These are phyloP conservation scores for Paxillus ammoniavirescens DNA, from an alignment of 768 basidiomycete genomes.

Conservation along the genomic window DNA sequence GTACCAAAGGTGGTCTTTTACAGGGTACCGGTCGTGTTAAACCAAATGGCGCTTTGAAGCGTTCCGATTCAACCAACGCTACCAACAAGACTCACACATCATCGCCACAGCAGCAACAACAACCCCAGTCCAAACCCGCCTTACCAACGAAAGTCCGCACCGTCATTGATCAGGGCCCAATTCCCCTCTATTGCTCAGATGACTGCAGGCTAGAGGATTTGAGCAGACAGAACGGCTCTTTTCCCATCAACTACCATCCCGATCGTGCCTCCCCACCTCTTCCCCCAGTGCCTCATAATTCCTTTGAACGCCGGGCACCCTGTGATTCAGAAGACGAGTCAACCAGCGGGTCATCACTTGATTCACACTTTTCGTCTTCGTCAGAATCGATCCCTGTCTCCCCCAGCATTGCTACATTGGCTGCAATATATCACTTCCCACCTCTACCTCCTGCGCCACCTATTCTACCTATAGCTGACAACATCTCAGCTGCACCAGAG, in stretches of 20 bases:
- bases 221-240: conserved; percentile 36
- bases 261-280: conserved; percentile 39
- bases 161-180: conserved; percentile 78
- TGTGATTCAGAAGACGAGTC: conserved; percentile 43
- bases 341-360: conserved; percentile 38
- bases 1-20: conserved; percentile 49
- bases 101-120: conserved; percentile 20
- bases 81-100: conserved; percentile 13
- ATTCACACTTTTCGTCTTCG: conserved; percentile 28
- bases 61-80: conserved; percentile 23
- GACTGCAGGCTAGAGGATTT: conserved; percentile 66
- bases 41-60: conserved; percentile 55
- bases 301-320: conserved; percentile 24
- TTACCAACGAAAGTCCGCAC: conserved; percentile 52
- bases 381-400: conserved; percentile 20
- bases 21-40: conserved; percentile 66
- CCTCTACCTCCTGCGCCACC: conserved; percentile 55
- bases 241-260: conserved; percentile 49
- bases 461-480: conserved; percentile 25
- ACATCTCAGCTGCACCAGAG: conserved; percentile 19
- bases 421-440: conserved; percentile 44
- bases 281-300: conserved; percentile 42
- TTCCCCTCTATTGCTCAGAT: conserved; percentile 82
- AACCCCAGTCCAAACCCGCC: conserved; percentile 24
- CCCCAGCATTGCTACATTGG: conserved; percentile 38